These are phyloP conservation scores for Candida insectalens DNA, from an alignment of 805 yeast species.

Conservation along the genomic window DNA sequence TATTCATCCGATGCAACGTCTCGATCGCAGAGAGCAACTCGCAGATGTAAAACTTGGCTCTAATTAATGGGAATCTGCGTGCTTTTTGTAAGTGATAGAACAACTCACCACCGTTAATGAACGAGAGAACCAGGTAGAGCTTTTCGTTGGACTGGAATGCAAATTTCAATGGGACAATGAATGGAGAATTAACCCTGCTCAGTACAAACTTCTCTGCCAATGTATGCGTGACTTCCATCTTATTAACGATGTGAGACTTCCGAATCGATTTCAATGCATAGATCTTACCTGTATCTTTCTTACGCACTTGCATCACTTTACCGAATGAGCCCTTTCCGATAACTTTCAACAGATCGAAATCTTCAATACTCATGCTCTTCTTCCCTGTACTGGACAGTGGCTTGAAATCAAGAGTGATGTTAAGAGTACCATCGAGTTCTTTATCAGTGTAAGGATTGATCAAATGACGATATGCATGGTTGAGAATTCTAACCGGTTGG, in stretches of 20 bases:
- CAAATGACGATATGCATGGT: conserved; percentile 46
- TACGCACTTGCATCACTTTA: conserved; percentile 96
- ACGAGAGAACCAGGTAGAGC: conserved; percentile 79
- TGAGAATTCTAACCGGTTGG: conserved; percentile 45
- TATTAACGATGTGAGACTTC: conserved; percentile 87
- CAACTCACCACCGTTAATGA: conserved; percentile 94
- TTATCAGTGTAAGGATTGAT: conserved; percentile 24
- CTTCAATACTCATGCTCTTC: conserved; percentile 74
- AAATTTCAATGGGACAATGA: conserved; percentile 92
- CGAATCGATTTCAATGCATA: conserved; percentile 92
- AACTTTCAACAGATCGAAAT: conserved; percentile 86
- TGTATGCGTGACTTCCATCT: conserved; percentile 93
- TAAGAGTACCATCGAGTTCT: conserved; percentile 27
- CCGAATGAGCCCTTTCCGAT: conserved; percentile 98
- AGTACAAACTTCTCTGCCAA: conserved; percentile 92
- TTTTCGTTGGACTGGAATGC: conserved; percentile 97
- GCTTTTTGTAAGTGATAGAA: conserved; percentile 90
- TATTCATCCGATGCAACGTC: conserved; percentile 81
- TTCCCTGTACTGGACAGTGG: conserved; percentile 28
- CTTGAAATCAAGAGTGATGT: conserved; percentile 26
- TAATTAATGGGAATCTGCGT: conserved; percentile 78
- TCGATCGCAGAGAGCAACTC: conserved; percentile 91
- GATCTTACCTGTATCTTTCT: conserved; percentile 88
- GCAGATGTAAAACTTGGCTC: conserved; percentile 90
- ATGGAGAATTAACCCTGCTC: conserved; percentile 88